Conservation (phyloP, 2,329 filamentous ascomycete species). For the Nigrospora sphaerica region DNA sequence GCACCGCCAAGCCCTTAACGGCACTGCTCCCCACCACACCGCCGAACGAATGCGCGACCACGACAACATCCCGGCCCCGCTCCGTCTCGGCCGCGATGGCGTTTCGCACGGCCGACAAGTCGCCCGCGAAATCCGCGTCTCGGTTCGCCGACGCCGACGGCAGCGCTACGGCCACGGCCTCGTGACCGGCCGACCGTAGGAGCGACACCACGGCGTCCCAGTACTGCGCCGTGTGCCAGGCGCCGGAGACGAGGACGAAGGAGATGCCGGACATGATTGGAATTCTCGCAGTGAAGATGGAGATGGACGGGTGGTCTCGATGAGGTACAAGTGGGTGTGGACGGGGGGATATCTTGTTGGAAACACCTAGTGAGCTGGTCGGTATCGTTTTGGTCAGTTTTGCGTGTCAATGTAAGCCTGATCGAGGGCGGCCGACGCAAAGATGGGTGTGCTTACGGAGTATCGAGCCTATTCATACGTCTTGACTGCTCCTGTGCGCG, state of each 20-base stretch:
- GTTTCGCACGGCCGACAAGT: slow-evolving; percentile 29
- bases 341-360: no score
- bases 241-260: background rate
- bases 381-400: no score
- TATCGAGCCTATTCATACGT: no score
- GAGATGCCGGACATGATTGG: no score
- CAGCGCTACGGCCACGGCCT: slow-evolving; percentile 21
- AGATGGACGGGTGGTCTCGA: no score
- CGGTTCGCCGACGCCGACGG: slow-evolving; percentile 28
- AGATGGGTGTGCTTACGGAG: no score
- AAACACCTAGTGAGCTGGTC: no score
- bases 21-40: background rate
- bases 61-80: background rate
- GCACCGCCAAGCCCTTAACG: background rate
- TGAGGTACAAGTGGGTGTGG: no score
- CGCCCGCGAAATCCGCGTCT: slow-evolving; percentile 30
- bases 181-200: background rate
- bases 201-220: background rate
- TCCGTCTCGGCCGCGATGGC: slow-evolving; percentile 26
- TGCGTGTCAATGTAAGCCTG: no score
- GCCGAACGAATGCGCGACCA: background rate
- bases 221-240: background rate
- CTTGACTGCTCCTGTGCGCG: no score
- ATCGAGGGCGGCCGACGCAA: no score
- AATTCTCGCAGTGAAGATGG: no score